These are phyloP conservation scores for Endocalyx cinctus DNA, from an alignment of 2,329 filamentous ascomycete species.

Conservation along the genomic window DNA sequence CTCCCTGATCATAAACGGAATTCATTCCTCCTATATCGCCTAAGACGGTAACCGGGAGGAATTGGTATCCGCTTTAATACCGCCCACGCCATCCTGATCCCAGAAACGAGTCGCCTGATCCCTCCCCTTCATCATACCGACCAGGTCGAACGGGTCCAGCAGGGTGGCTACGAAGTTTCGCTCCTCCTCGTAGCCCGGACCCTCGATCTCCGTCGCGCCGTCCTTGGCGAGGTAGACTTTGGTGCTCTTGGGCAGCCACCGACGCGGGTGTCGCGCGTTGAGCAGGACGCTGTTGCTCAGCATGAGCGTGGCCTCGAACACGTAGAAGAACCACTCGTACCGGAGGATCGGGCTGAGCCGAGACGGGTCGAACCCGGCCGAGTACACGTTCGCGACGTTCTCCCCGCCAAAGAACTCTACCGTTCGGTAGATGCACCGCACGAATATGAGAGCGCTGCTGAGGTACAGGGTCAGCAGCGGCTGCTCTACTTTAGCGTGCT, in stretches of 20 bases:
- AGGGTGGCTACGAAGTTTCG: constrained; percentile 39
- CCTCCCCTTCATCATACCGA: constrained; percentile 27
- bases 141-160: constrained; percentile 36
- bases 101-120: constrained; percentile 32
- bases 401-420: constrained; percentile 55
- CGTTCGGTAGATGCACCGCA: constrained; percentile 52
- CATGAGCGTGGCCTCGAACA: constrained; percentile 54
- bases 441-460: constrained; percentile 43
- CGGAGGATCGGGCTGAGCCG: constrained; percentile 42
- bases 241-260: constrained; percentile 42
- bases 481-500: constrained; percentile 24
- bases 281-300: constrained; percentile 44
- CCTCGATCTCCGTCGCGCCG: constrained; percentile 43
- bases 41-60: too few relatives aligned
- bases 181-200: constrained; percentile 44
- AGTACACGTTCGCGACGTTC: constrained; percentile 32
- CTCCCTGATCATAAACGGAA: too few relatives aligned
- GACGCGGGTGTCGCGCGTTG: constrained; percentile 47
- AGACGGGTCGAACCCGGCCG: constrained; percentile 31
- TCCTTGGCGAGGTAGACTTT: constrained; percentile 47
- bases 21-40: too few relatives aligned
- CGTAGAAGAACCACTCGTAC: constrained; percentile 56
- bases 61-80: constrained; percentile 1
- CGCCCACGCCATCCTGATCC: constrained; percentile 19
- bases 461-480: constrained; percentile 47